Conservation (phyloP, 495 filamentous ascomycete species). For the Penicillium turbatum region DNA sequence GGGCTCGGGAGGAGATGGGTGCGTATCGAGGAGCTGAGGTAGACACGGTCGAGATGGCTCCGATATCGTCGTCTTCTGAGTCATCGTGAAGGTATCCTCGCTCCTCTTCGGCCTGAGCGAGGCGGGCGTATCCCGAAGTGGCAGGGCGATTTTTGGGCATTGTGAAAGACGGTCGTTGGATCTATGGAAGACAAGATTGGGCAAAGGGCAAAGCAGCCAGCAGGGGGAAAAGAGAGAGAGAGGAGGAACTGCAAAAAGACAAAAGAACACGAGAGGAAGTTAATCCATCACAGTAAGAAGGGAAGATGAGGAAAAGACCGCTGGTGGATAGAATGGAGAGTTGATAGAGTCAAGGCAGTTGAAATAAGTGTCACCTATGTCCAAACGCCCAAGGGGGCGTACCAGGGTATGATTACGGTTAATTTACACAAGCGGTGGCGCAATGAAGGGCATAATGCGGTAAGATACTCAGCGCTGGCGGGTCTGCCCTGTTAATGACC, state of each 20-base stretch:
- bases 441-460: conserved; percentile 2
- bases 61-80: conserved; percentile 63
- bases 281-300: conserved; percentile 23
- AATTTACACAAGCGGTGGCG: conserved; percentile 20
- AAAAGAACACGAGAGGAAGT: conserved; percentile 16
- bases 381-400: conserved; percentile 16
- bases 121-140: conserved; percentile 85
- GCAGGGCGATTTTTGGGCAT: conserved; percentile 61
- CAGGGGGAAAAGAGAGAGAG: conserved; percentile 4
- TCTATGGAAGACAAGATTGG: conserved; percentile 17
- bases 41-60: conserved; percentile 53
- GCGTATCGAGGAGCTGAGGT: conserved; percentile 67
- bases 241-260: conserved; percentile 11
- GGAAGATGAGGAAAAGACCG: conserved; percentile 7
- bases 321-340: conserved; percentile 1
- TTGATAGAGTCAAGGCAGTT: conserved; percentile 10
- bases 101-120: conserved; percentile 84
- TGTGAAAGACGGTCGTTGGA: conserved; percentile 14
- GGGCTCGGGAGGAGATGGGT: conserved; percentile 50
- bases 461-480: background rate
- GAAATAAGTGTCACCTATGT: conserved; percentile 24
- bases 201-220: conserved; percentile 7
- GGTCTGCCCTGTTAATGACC: background rate
- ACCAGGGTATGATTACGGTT: conserved; percentile 7
- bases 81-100: conserved; percentile 57